phyloP scores from a whole-genome alignment of 495 filamentous ascomycete species.

The Paragyromitra xinjiangensis region DNA sequence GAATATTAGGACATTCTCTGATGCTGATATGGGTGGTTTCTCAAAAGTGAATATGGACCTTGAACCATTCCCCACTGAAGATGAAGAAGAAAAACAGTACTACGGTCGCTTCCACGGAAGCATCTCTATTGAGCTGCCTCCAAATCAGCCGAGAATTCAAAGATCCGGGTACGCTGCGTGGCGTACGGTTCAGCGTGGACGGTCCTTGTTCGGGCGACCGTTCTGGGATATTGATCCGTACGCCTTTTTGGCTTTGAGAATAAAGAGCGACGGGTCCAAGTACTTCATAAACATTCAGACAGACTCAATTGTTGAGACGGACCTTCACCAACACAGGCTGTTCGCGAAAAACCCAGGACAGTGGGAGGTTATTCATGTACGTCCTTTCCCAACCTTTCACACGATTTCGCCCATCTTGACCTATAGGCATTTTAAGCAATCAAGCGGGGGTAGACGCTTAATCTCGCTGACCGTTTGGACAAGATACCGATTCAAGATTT shows the following conservation, averaged over 20 bases:
- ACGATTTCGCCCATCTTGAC: neutral
- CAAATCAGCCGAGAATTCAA: constrained; percentile 73
- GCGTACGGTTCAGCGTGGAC: constrained; percentile 69
- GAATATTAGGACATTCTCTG: constrained; percentile 83
- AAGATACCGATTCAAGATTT: constrained; percentile 89
- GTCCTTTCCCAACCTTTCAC: neutral
- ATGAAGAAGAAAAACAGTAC: constrained; percentile 59
- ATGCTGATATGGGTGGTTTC: constrained; percentile 84
- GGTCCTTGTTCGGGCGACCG: constrained; percentile 79
- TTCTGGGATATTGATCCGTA: constrained; percentile 92
- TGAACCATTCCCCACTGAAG: constrained; percentile 60
- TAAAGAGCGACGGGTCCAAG: constrained; percentile 88
- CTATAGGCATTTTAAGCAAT: no score
- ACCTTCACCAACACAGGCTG: constrained; percentile 93
- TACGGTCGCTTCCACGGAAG: constrained; percentile 81
- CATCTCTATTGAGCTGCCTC: constrained; percentile 85
- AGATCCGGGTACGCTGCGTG: constrained; percentile 88
- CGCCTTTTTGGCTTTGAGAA: constrained; percentile 82
- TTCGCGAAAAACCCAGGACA: constrained; percentile 81
- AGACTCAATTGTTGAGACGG: constrained; percentile 87
- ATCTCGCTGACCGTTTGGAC: neutral
- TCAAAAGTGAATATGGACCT: constrained; percentile 77
- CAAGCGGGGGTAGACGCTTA: neutral
- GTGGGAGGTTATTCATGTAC: constrained; percentile 82
- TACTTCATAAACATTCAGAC: constrained; percentile 98